Conservation (phyloP, 257 asterid species). For the Solanum paucissectum region DNA sequence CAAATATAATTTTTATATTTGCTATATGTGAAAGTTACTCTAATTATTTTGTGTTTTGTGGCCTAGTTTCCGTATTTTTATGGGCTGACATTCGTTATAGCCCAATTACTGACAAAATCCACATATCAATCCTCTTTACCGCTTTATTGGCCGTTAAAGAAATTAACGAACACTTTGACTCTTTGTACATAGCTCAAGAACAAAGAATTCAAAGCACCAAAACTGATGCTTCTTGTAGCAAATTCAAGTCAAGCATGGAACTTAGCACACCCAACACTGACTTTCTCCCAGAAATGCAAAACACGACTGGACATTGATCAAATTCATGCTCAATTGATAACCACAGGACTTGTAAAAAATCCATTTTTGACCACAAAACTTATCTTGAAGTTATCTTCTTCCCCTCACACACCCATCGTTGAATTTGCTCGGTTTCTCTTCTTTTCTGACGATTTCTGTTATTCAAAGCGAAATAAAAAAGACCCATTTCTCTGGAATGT, state of each 20-base stretch:
- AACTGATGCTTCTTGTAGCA: slow-evolving; percentile 32
- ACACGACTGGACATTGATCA: slow-evolving; percentile 50
- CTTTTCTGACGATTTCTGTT: slow-evolving; percentile 10
- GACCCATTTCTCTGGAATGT: slow-evolving; percentile 78
- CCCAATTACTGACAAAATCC: neutral
- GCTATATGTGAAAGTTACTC: no score
- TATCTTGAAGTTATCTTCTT: slow-evolving; percentile 36
- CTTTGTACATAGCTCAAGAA: neutral
- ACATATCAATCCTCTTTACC: neutral
- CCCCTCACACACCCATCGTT: slow-evolving; percentile 26
- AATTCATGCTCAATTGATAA: slow-evolving; percentile 50
- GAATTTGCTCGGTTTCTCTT: slow-evolving; percentile 49
- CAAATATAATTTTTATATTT: no score
- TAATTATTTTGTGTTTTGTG: neutral
- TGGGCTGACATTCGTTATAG: neutral
- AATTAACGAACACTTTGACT: neutral
- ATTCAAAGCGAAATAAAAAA: neutral
- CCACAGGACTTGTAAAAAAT: slow-evolving; percentile 52
- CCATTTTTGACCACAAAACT: slow-evolving; percentile 36
- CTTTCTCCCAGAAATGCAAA: slow-evolving; percentile 39
- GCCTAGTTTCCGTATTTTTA: neutral
- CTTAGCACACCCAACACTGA: slow-evolving; percentile 18
- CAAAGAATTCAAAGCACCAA: neutral
- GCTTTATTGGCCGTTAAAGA: neutral
- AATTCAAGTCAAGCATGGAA: slow-evolving; percentile 52